Evolutionary conservation across 2,329 filamentous ascomycete genomes (phyloP), one percentile per base, ranked within the genome.

Genomic region (Ophiocordyceps sinensis): DNA sequence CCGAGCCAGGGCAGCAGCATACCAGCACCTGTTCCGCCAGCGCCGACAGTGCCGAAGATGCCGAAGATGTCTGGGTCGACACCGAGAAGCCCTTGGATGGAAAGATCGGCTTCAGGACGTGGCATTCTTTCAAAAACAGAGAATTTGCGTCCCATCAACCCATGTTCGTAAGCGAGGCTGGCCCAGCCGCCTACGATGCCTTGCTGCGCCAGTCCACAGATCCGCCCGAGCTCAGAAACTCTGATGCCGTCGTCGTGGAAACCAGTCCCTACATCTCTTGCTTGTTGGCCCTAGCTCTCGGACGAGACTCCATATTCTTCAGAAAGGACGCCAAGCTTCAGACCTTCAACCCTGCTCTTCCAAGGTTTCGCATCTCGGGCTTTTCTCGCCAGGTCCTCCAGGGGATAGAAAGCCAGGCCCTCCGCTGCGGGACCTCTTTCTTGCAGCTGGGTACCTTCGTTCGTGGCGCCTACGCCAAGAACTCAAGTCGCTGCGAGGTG

Each of bases 301-400:
- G 84, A 0, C 70, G 82, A 38, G 79, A 77, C 32, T 88, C 84
- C 0, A 66, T 82, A 2, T 70, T 91, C 29, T 91, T 85, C 55
- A 53, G 59, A 0, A 85, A 75, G 67, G 64, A 79, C 39, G 55
- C 65, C 2, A 62, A 64, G 3, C 65, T 66, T 26, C 60, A 59
- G 21, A 62, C 61, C 0, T 85, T 88, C 49, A 56, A 61, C 14
- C 65, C 70, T 10, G 58, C 60, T 2, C 49, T 72, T 1, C 51
- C 64, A 1, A 56, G 61, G 7, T 63, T 75, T 45, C 66, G 73
- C 38, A 64, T 77, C 35, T 70, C 73, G 0, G 75, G 76, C 5
- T 74, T 75, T 49, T 68, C 79, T 1, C 59, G 67, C 4, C 56
- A 70, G 26, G 59, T 67, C 1, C 55, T 77, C 3, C 53, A 59